Percentiles rank a stretch among this genome's conserved stretches.
phyloP scores from a whole-genome alignment of 2,329 filamentous ascomycete species.

The Mycogone perniciosa region DNA sequence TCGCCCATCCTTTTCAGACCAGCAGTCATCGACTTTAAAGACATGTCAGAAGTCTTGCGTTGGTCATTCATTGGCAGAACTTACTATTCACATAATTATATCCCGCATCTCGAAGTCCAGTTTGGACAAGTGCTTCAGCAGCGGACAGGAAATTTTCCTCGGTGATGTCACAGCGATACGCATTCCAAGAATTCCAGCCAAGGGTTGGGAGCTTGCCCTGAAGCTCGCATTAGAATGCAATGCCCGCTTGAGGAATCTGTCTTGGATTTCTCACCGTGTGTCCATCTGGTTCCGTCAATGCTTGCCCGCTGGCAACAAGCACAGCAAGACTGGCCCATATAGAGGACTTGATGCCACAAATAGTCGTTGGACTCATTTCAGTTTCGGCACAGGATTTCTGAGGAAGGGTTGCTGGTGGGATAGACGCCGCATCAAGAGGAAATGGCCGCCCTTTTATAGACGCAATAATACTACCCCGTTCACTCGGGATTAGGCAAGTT shows the following conservation, averaged over 20 bases:
- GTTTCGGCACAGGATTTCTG: neutral
- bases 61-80: neutral
- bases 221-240: neutral
- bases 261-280: neutral
- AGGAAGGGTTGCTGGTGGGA: neutral
- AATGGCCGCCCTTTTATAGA: neutral
- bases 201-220: constrained; percentile 30
- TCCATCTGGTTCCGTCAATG: constrained; percentile 9
- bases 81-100: constrained; percentile 50
- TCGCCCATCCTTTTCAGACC: constrained; percentile 41
- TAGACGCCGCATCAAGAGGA: neutral
- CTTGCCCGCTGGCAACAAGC: neutral
- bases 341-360: neutral
- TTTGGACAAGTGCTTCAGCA: constrained; percentile 40
- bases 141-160: constrained; percentile 42
- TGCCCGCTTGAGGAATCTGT: neutral
- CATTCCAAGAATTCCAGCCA: constrained; percentile 50
- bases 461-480: neutral
- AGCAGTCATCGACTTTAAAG: constrained; percentile 52
- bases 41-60: neutral
- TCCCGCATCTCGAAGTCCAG: constrained; percentile 46
- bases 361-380: neutral
- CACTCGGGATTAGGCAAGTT: neutral
- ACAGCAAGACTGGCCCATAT: constrained; percentile 1
- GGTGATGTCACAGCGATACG: constrained; percentile 44